Evolutionary conservation across 2,329 filamentous ascomycete genomes (phyloP).

Genomic region (Aureobasidium sp.): DNA sequence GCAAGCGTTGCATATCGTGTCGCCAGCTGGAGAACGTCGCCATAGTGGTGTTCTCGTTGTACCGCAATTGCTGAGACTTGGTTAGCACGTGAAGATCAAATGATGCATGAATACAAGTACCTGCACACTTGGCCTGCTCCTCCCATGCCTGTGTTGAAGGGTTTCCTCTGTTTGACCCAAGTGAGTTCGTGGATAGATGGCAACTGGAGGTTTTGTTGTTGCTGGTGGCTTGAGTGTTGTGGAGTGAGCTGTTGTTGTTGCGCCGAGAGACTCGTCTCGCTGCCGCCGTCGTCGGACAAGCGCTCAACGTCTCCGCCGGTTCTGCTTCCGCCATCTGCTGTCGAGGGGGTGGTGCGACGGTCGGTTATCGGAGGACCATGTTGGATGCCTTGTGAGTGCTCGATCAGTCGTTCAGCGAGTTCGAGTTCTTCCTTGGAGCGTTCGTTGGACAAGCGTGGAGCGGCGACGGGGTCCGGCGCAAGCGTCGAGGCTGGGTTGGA

Average conservation of each 20-base stretch:
- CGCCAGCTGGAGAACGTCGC: constrained; percentile 85
- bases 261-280: not conserved
- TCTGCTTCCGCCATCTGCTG: constrained; percentile 4
- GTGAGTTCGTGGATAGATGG: constrained; percentile 13
- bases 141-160: constrained; percentile 11
- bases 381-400: constrained; percentile 32
- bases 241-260: constrained; percentile 13
- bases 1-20: constrained; percentile 96
- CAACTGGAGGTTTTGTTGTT: constrained; percentile 8
- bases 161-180: constrained; percentile 10
- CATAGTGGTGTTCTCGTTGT: constrained; percentile 91
- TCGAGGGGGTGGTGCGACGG: constrained; percentile 12
- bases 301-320: constrained; percentile 10
- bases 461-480: not conserved
- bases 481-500: constrained; percentile 1
- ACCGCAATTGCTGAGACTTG: constrained; percentile 68
- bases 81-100: not conserved
- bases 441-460: constrained; percentile 27
- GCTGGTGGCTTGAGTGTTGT: constrained; percentile 8
- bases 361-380: constrained; percentile 14
- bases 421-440: constrained; percentile 43
- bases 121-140: constrained; percentile 59
- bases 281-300: not conserved
- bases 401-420: constrained; percentile 40
- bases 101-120: constrained; percentile 35